phyloP scores from a whole-genome alignment of 73 alveolate genomes.

The Paramecium octaurelia region DNA sequence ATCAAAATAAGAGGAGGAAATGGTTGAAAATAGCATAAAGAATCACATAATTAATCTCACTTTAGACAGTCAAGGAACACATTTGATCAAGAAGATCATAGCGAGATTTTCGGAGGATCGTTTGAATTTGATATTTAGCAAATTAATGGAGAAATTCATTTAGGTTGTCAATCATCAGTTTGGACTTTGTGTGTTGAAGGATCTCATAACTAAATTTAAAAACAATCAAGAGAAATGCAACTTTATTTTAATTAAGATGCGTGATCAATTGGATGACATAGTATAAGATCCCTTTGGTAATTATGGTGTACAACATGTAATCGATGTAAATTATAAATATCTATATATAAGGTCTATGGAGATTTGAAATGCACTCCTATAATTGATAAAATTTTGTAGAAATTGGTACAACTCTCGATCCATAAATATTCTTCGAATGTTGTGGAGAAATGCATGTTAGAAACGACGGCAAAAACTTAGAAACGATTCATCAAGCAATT shows the following conservation, averaged over 20 bases:
- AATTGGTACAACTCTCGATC: conserved; percentile 18
- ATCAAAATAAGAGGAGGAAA: conserved; percentile 36
- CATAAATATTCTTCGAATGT: conserved; percentile 48
- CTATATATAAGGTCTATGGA: not conserved
- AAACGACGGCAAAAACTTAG: not conserved
- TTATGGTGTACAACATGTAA: conserved; percentile 21
- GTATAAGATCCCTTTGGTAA: conserved; percentile 47
- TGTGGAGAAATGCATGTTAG: conserved; percentile 25
- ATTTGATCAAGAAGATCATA: conserved; percentile 10
- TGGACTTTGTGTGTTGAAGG: conserved; percentile 47
- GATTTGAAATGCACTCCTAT: not conserved
- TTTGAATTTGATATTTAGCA: not conserved
- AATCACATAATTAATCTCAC: not conserved
- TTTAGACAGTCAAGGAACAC: conserved; percentile 35
- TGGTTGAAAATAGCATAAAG: conserved; percentile 37
- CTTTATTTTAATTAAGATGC: not conserved
- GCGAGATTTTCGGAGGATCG: conserved; percentile 42
- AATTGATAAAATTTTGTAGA: not conserved
- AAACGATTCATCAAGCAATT: conserved; percentile 10
- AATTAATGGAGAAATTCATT: conserved; percentile 17
- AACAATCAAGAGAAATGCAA: not conserved
- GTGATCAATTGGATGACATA: conserved; percentile 8
- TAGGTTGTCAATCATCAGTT: conserved; percentile 24
- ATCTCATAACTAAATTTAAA: conserved; percentile 13
- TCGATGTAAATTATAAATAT: not conserved